Conservation (phyloP, 2,329 filamentous ascomycete genomes). For the Aschersonia sp. region DNA sequence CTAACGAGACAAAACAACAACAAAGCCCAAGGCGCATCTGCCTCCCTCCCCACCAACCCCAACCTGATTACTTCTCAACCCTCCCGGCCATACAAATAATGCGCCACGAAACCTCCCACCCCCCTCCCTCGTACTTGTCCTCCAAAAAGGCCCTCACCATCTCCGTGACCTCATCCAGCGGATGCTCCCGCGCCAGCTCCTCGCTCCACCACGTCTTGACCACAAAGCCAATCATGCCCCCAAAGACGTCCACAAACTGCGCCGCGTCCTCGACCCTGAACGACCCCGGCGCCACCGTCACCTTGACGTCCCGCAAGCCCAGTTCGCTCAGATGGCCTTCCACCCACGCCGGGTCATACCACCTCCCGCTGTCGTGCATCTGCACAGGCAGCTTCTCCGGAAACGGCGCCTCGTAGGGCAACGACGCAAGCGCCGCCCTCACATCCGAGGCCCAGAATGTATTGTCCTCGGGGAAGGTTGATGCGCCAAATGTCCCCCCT, state of each 20-base stretch:
- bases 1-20: too few relatives aligned
- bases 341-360: constrained; percentile 25
- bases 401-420: constrained; percentile 24
- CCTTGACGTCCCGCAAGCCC: constrained; percentile 24
- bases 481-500: constrained; percentile 21
- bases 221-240: constrained; percentile 24
- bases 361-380: constrained; percentile 22
- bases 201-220: constrained; percentile 24
- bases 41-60: too few relatives aligned
- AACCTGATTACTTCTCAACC: not conserved
- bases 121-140: constrained; percentile 18
- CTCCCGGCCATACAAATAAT: not conserved
- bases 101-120: not conserved
- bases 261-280: constrained; percentile 17
- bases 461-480: constrained; percentile 20
- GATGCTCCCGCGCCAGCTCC: constrained; percentile 19
- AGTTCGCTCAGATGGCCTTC: constrained; percentile 16
- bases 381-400: constrained; percentile 21
- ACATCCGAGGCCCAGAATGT: constrained; percentile 23
- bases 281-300: constrained; percentile 13
- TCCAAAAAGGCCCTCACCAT: constrained; percentile 21
- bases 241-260: constrained; percentile 19
- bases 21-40: too few relatives aligned
- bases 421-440: constrained; percentile 20
- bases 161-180: constrained; percentile 19